phyloP scores from a whole-genome alignment of 495 filamentous ascomycete genomes.

The Penicillium nucicola region DNA sequence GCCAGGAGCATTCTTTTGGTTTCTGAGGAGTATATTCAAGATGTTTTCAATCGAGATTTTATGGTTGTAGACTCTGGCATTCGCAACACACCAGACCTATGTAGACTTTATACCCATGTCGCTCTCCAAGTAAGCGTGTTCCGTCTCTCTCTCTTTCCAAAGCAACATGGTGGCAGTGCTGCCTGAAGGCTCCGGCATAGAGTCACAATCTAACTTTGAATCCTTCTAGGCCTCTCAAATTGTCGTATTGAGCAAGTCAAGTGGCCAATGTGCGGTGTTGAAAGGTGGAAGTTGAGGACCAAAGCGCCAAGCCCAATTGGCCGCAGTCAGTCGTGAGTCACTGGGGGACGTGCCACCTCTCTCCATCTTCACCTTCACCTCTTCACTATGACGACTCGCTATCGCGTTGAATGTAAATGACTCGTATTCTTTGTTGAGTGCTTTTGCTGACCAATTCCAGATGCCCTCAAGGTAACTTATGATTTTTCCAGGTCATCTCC shows the following conservation, averaged over 20 bases:
- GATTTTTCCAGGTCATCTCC: not conserved
- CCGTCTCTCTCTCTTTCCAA: no score
- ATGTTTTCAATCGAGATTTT: no score
- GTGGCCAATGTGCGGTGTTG: not conserved
- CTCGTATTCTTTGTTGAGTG: not conserved
- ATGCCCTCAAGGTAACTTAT: constrained; percentile 79
- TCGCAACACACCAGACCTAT: no score
- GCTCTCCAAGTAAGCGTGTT: no score
- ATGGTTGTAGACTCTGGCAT: no score
- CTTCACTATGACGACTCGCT: constrained; percentile 76
- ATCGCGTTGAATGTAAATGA: constrained; percentile 79
- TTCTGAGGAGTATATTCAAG: not conserved
- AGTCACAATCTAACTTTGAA: not conserved
- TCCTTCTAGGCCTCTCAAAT: not conserved
- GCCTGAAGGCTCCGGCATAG: constrained; percentile 3
- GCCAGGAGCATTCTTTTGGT: not conserved
- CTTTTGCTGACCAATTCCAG: constrained; percentile 37
- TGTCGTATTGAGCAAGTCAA: not conserved
- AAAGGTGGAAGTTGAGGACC: not conserved
- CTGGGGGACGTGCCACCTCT: constrained; percentile 3
- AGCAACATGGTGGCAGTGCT: constrained; percentile 12
- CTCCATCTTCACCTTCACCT: constrained; percentile 8
- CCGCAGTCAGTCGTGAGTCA: constrained; percentile 1
- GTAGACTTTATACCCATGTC: no score
- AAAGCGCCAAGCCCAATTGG: not conserved